phyloP scores from a whole-genome alignment of 2,329 filamentous ascomycete genomes.

The Zymoseptoria tritici region DNA sequence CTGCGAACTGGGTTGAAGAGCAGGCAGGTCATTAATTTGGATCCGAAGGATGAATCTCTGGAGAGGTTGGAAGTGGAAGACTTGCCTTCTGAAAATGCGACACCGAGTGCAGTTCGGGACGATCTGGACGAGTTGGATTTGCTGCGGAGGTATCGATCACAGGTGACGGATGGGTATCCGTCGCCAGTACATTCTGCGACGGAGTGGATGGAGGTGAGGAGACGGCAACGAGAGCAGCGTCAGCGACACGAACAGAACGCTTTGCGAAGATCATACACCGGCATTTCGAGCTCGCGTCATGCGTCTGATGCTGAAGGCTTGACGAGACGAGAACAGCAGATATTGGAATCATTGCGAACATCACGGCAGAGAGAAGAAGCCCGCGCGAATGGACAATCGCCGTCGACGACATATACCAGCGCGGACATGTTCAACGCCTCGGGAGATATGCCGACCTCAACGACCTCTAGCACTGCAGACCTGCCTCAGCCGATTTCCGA shows the following conservation, averaged over 20 bases:
- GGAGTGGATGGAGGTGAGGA: slow-evolving; percentile 38
- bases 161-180: slow-evolving; percentile 15
- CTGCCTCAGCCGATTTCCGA: slow-evolving; percentile 19
- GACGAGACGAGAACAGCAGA: slow-evolving; percentile 39
- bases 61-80: slow-evolving; percentile 41
- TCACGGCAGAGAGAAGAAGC: slow-evolving; percentile 37
- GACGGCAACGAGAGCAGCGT: slow-evolving; percentile 25
- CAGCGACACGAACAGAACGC: slow-evolving; percentile 20
- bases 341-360: slow-evolving; percentile 39
- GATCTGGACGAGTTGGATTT: slow-evolving; percentile 38
- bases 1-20: slow-evolving; percentile 58
- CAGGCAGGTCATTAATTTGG: slow-evolving; percentile 61
- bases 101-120: slow-evolving; percentile 32
- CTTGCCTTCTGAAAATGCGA: slow-evolving; percentile 31
- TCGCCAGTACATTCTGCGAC: slow-evolving; percentile 35
- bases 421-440: slow-evolving; percentile 23
- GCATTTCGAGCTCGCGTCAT: slow-evolving; percentile 3
- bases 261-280: slow-evolving; percentile 3
- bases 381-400: slow-evolving; percentile 32
- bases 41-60: slow-evolving; percentile 49
- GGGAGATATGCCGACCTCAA: slow-evolving; percentile 6
- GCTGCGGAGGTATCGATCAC: slow-evolving; percentile 37
- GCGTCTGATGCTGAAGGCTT: slow-evolving; percentile 37
- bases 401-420: slow-evolving; percentile 39
- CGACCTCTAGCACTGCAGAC: slow-evolving; percentile 9